Base-by-base conservation (phyloP, 2,329 filamentous ascomycete species). In the Botrytis galanthina region DNA sequence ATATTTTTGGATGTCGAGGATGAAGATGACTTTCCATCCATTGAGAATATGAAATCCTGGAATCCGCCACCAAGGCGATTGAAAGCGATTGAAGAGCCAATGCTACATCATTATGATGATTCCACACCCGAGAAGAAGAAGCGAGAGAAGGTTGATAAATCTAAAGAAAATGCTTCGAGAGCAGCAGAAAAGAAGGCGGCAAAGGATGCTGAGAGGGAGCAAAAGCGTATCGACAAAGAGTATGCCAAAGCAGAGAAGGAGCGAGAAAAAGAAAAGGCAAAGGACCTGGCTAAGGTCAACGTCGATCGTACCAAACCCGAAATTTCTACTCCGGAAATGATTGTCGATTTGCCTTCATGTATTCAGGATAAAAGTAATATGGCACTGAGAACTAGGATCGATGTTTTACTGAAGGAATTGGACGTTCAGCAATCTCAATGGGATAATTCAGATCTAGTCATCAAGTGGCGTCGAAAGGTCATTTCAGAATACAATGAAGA, bases 291-390 rank as follows among this genome's bases (percentile, higher is more conserved):
- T 4, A 90, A 93, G 75, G 92, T 90, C 60, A 95, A 95, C 82
- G 93, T 91, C 78, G 83, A 91, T 16, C 89, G 89, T 70, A 89
- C 88, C 0, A 90, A 94, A 82, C 94, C 93, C 82, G 93, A 93
- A 77, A 83, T 90, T 0, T 92, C 92, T 0, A 88, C 90, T 0
- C 87, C 87, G 0, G 92, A 96, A 81, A 95, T 96, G 92, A 90
- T 95, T 69, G 86, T 94, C 2, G 88, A 93, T 77, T 83, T 95
- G 37, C 87, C 92, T 0, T 82, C 83, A 0, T 86, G 85, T 2
- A 82, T 95, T 1, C 39, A 68, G 2, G 62, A 66, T 39, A 57
- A 68, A 42, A 82, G 86, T 35, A 81, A 80, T 2, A 16, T 83
- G 82, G 0, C 79, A 86, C 37, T 83, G 80, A 37, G 81, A 84